phyloP scores from a whole-genome alignment of 768 basidiomycete genomes.

The Baorangia bicolor region DNA sequence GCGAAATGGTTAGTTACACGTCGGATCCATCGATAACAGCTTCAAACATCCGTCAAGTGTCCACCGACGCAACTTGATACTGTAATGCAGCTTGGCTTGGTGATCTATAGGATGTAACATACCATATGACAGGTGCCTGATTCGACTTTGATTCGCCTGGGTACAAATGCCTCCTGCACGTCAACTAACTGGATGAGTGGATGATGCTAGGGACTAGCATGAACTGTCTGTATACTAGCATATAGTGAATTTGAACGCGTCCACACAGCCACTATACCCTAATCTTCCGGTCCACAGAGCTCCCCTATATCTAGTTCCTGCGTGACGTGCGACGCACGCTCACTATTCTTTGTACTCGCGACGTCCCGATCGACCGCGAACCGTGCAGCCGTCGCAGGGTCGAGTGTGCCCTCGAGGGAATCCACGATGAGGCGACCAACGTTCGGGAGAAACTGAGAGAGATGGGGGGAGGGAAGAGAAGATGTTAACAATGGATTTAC shows the following conservation, averaged over 20 bases:
- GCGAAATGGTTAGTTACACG: background rate
- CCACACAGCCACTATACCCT: background rate
- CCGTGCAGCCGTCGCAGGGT: conserved; percentile 47
- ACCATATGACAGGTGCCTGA: background rate
- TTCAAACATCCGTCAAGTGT: background rate
- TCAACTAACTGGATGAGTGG: background rate
- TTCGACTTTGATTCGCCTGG: background rate
- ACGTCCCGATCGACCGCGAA: conserved; percentile 61
- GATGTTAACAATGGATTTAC: background rate
- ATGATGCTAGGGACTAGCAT: background rate
- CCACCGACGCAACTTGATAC: too few species aligned
- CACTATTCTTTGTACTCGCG: conserved; percentile 17
- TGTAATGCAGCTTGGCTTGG: background rate
- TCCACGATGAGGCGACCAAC: conserved; percentile 78
- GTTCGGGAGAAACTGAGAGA: conserved; percentile 76
- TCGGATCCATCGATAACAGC: background rate
- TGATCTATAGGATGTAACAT: background rate
- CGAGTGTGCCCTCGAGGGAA: conserved; percentile 63
- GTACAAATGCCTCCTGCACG: background rate
- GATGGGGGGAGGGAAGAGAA: background rate
- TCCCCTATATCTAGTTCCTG: conserved; percentile 45
- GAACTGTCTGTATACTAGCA: background rate
- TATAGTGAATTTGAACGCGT: background rate
- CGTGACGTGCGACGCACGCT: conserved; percentile 16
- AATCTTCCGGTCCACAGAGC: conserved; percentile 50